Conservation (phyloP, 352 stramenopile species). For the Chrysophaeum taylorii region DNA sequence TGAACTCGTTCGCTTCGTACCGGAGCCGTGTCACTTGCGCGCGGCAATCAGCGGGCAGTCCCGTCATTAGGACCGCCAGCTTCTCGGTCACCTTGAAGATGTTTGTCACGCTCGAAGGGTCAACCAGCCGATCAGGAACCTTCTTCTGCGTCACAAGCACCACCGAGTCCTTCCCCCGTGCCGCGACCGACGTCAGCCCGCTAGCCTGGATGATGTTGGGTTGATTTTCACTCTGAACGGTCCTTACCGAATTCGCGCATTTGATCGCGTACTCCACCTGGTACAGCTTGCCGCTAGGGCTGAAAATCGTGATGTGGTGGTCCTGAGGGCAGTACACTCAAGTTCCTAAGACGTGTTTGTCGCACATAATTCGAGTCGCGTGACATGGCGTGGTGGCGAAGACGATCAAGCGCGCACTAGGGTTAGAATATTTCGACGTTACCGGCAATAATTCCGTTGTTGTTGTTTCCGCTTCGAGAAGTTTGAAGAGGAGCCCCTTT, state of each 20-base stretch:
- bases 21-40: slow-evolving; percentile 84
- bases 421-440: no score
- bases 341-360: slow-evolving; percentile 13
- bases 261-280: slow-evolving; percentile 99
- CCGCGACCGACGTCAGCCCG: slow-evolving; percentile 87
- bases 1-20: slow-evolving; percentile 91
- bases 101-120: slow-evolving; percentile 85
- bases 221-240: no score
- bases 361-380: no score
- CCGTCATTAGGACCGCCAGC: slow-evolving; percentile 88
- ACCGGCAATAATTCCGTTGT: no score
- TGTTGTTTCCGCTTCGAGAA: no score
- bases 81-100: slow-evolving; percentile 88
- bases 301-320: slow-evolving; percentile 96
- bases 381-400: no score
- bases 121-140: slow-evolving; percentile 79
- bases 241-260: slow-evolving; percentile 76
- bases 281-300: slow-evolving; percentile 92
- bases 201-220: no score
- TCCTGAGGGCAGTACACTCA: no score
- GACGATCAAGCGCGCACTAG: no score
- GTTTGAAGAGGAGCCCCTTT: no score
- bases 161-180: slow-evolving; percentile 78
- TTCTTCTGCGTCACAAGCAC: slow-evolving; percentile 98
- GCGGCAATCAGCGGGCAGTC: slow-evolving; percentile 56